Percentiles rank a stretch among this genome's conserved stretches.
These are phyloP conservation scores for Lanmaoa pseudosensibilis DNA, from an alignment of 768 basidiomycete genomes.

Conservation along the genomic window DNA sequence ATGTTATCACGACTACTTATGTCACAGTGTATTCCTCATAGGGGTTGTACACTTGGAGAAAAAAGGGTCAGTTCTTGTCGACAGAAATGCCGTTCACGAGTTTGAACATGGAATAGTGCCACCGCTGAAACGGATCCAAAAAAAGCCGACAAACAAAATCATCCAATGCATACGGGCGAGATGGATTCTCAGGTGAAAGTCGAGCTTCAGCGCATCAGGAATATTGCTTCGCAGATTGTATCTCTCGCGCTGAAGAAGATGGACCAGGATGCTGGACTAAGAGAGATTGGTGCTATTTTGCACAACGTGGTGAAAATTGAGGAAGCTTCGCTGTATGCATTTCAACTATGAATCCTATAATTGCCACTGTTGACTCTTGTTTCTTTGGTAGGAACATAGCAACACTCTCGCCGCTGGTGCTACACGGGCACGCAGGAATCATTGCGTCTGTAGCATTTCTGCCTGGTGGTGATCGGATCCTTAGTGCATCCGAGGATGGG, in stretches of 20 bases:
- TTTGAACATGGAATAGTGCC: not conserved
- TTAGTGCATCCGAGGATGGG: not conserved
- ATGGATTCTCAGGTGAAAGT: not conserved
- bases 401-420: not conserved
- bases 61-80: not conserved
- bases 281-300: not conserved
- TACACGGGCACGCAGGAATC: not conserved
- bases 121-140: not conserved
- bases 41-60: constrained; percentile 3
- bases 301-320: not conserved
- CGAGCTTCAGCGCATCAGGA: not conserved
- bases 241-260: not conserved
- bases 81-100: not conserved
- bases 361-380: not conserved
- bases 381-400: not conserved
- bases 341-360: not conserved
- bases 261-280: not conserved
- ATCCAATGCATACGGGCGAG: not conserved
- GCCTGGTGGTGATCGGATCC: not conserved
- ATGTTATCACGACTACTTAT: not conserved
- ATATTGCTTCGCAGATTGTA: not conserved
- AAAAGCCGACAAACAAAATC: not conserved
- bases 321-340: not conserved
- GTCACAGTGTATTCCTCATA: not conserved
- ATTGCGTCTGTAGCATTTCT: not conserved